Evolutionary conservation across 495 filamentous ascomycete species (phyloP).

Genomic region (Ascobolus immersus): DNA sequence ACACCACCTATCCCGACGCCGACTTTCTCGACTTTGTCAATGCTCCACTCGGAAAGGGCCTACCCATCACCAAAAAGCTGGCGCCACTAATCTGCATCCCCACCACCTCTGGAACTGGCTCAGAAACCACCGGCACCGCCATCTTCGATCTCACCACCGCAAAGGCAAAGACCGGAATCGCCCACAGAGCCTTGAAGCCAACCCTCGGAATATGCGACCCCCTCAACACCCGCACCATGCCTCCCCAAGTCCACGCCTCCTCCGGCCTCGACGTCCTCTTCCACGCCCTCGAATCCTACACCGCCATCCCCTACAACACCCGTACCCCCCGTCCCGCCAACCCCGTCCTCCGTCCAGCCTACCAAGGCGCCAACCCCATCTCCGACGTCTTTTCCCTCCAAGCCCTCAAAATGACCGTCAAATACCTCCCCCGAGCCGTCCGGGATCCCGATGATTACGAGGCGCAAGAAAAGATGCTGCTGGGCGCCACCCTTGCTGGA

Average conservation of each 20-base stretch:
- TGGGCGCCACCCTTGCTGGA: constrained; percentile 78
- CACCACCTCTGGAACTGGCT: constrained; percentile 84
- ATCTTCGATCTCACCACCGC: constrained; percentile 85
- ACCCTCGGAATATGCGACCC: constrained; percentile 92
- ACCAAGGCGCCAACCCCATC: constrained; percentile 93
- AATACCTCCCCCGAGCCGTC: constrained; percentile 71
- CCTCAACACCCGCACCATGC: constrained; percentile 85
- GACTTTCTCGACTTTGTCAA: constrained; percentile 96
- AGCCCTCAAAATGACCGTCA: constrained; percentile 52
- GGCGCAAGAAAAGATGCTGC: constrained; percentile 80
- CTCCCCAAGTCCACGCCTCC: constrained; percentile 61
- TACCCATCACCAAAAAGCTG: constrained; percentile 54
- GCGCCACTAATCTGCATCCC: constrained; percentile 75
- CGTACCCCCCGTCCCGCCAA: constrained; percentile 63
- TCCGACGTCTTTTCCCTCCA: constrained; percentile 83
- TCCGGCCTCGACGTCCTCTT: constrained; percentile 87
- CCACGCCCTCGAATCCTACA: constrained; percentile 83
- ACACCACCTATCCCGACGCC: constrained; percentile 61
- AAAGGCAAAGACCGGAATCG: constrained; percentile 81
- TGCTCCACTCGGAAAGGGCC: constrained; percentile 69
- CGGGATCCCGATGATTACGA: constrained; percentile 71
- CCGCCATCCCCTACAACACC: constrained; percentile 78
- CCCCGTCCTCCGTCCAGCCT: constrained; percentile 73
- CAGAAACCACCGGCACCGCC: constrained; percentile 87
- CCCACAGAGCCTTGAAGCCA: constrained; percentile 81